Evolutionary conservation across 768 basidiomycete species (phyloP).

Genomic region (Hypholoma fasciculare): DNA sequence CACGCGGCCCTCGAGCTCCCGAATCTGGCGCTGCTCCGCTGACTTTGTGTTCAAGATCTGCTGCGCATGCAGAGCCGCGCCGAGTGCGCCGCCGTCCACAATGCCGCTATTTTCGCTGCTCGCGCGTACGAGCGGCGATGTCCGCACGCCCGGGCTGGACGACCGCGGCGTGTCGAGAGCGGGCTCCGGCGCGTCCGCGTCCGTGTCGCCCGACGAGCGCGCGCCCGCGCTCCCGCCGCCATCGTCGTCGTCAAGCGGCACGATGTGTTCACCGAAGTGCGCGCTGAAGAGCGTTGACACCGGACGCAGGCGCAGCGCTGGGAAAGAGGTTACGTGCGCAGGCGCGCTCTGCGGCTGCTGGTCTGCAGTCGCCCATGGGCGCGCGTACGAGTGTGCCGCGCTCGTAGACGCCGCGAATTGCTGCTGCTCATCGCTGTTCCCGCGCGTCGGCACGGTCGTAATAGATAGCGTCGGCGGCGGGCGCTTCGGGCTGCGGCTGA

Average conservation of each 20-base stretch:
- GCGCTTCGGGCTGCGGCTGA: constrained; percentile 29
- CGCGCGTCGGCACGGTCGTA: not conserved
- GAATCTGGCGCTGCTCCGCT: constrained; percentile 71
- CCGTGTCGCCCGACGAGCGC: not conserved
- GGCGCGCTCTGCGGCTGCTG: constrained; percentile 61
- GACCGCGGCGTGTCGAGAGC: constrained; percentile 45
- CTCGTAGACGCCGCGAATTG: constrained; percentile 15
- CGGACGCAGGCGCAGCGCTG: constrained; percentile 69
- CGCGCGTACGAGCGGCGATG: constrained; percentile 17
- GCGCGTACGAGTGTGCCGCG: constrained; percentile 19
- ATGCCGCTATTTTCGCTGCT: constrained; percentile 9
- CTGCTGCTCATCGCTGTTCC: not conserved
- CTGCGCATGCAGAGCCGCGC: constrained; percentile 46
- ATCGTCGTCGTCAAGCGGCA: constrained; percentile 12
- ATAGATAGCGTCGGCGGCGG: constrained; percentile 43
- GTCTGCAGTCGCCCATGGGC: constrained; percentile 21
- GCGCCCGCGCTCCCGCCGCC: not conserved
- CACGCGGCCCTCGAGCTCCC: constrained; percentile 76
- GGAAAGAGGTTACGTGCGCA: constrained; percentile 60
- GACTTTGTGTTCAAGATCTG: constrained; percentile 57
- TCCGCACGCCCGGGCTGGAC: constrained; percentile 17
- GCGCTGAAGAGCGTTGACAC: constrained; percentile 76
- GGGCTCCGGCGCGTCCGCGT: not conserved
- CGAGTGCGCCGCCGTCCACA: constrained; percentile 10
- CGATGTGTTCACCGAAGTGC: constrained; percentile 57